These are phyloP conservation scores for Komagataella kurtzmanii DNA, from an alignment of 805 yeast species.

Conservation along the genomic window DNA sequence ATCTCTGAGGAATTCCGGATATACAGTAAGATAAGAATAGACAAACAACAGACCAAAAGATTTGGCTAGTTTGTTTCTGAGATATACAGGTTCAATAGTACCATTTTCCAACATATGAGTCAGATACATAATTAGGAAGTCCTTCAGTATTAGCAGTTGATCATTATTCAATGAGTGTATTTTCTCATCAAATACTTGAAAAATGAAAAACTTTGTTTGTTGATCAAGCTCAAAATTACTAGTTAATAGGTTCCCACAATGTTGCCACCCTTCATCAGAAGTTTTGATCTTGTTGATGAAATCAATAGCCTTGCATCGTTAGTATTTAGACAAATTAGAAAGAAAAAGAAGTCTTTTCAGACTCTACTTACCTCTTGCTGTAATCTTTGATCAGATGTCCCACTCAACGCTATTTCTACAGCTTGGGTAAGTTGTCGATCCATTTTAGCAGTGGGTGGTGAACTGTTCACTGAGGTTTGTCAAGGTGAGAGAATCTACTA, in stretches of 20 bases:
- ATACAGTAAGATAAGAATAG: conserved; percentile 29
- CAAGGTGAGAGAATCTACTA: background rate
- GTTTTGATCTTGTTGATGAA: conserved; percentile 40
- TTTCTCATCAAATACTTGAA: conserved; percentile 56
- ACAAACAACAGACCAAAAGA: conserved; percentile 39
- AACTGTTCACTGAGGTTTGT: background rate
- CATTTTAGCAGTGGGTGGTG: conserved; percentile 9
- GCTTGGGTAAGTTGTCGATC: conserved; percentile 72
- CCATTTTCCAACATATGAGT: conserved; percentile 12
- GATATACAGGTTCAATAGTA: conserved; percentile 23
- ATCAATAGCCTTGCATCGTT: conserved; percentile 26
- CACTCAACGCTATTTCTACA: conserved; percentile 68
- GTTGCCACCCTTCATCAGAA: conserved; percentile 41
- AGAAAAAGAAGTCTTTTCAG: no score
- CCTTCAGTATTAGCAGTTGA: conserved; percentile 31
- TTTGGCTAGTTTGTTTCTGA: conserved; percentile 47
- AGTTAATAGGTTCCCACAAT: conserved; percentile 34
- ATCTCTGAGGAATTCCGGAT: conserved; percentile 40
- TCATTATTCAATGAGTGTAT: conserved; percentile 29
- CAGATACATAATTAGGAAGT: conserved; percentile 32
- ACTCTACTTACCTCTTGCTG: conserved; percentile 33
- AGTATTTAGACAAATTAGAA: conserved; percentile 1
- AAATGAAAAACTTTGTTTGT: conserved; percentile 49
- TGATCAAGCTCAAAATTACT: conserved; percentile 24
- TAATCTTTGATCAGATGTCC: conserved; percentile 45